These are phyloP conservation scores for Suhomyces ambrosiae DNA, from an alignment of 1,139 yeast genomes.

Conservation along the genomic window DNA sequence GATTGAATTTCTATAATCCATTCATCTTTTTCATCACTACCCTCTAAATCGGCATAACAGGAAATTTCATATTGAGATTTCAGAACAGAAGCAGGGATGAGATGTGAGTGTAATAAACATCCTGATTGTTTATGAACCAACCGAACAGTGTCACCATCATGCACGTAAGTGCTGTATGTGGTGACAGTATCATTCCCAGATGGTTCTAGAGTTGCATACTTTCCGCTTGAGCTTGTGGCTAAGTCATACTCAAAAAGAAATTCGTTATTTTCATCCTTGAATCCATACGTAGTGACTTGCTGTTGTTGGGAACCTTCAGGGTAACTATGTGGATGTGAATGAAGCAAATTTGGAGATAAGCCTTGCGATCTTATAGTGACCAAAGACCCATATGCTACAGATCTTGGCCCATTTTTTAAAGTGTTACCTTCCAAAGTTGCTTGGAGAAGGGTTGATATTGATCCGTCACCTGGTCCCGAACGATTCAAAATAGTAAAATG, in stretches of 20 bases:
- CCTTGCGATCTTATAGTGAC: conserved; percentile 76
- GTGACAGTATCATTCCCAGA: conserved; percentile 29
- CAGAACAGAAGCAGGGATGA: conserved; percentile 56
- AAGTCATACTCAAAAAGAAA: conserved; percentile 55
- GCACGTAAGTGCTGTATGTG: conserved; percentile 25
- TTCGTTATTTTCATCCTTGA: conserved; percentile 67
- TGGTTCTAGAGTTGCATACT: conserved; percentile 35
- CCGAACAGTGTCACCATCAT: conserved; percentile 58
- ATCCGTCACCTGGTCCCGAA: conserved; percentile 80
- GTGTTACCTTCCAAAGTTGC: conserved; percentile 61
- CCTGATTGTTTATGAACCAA: conserved; percentile 55
- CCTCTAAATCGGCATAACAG: conserved; percentile 59
- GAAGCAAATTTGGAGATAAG: conserved; percentile 65
- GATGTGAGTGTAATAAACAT: conserved; percentile 65
- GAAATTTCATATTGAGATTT: conserved; percentile 61
- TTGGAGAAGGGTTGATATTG: conserved; percentile 71
- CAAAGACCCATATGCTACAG: conserved; percentile 60
- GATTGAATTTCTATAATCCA: conserved; percentile 69
- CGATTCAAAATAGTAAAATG: conserved; percentile 76
- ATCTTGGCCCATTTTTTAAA: conserved; percentile 59
- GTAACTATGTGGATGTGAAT: conserved; percentile 67
- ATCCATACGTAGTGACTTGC: conserved; percentile 77
- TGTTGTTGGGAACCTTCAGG: conserved; percentile 77
- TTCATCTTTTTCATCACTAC: conserved; percentile 67
- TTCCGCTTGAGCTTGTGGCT: conserved; percentile 25